Conservation (phyloP, 2,329 filamentous ascomycete species). For the Taxawa tesnikishii region DNA sequence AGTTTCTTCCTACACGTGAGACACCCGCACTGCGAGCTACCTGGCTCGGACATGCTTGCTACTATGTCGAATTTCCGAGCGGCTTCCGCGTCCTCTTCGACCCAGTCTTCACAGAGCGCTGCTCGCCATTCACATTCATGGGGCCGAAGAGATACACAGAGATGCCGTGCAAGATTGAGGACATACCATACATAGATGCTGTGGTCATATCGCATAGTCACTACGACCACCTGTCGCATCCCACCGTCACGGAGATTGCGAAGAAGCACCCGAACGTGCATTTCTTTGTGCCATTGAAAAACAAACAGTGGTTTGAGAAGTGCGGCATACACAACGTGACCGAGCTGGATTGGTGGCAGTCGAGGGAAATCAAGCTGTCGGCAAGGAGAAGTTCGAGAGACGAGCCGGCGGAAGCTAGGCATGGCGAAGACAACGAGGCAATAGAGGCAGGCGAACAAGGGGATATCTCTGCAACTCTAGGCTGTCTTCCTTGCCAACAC, state of each 20-base stretch:
- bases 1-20: conserved; percentile 51
- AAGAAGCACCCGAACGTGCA: conserved; percentile 64
- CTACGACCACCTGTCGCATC: conserved; percentile 81
- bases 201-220: conserved; percentile 78
- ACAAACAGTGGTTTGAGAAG: conserved; percentile 68
- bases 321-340: conserved; percentile 65
- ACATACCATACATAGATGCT: conserved; percentile 37
- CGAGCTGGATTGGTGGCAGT: conserved; percentile 93
- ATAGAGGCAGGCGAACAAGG: conserved; percentile 9
- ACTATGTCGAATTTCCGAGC: conserved; percentile 77
- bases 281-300: conserved; percentile 77
- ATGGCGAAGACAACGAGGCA: conserved; percentile 1
- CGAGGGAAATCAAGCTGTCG: conserved; percentile 57
- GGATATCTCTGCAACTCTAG: conserved; percentile 58
- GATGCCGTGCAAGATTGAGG: conserved; percentile 44
- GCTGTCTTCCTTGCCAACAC: conserved; percentile 78
- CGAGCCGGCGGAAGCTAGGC: neutral
- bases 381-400: conserved; percentile 6
- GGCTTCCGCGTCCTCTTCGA: conserved; percentile 86
- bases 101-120: conserved; percentile 82
- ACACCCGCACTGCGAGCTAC: conserved; percentile 62
- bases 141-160: conserved; percentile 70
- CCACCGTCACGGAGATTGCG: conserved; percentile 59
- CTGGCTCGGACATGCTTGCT: conserved; percentile 92
- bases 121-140: conserved; percentile 59